phyloP scores from a whole-genome alignment of 2,329 filamentous ascomycete species.

The Fusarium torulosum region DNA sequence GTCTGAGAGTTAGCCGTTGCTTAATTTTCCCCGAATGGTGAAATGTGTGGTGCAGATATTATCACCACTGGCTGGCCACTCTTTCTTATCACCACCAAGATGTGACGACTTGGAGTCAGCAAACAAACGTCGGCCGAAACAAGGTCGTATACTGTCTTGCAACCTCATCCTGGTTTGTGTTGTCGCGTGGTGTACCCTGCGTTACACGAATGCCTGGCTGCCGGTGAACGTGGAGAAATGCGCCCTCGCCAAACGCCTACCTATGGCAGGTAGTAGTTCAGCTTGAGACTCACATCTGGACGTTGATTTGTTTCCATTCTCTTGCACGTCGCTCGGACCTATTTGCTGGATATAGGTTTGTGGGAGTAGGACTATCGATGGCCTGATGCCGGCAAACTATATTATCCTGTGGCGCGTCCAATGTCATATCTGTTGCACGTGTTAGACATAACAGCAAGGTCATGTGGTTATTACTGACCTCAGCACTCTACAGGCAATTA shows the following conservation, averaged over 20 bases:
- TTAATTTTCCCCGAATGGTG: slow-evolving; percentile 11
- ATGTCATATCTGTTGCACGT: slow-evolving; percentile 18
- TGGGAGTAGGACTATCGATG: neutral
- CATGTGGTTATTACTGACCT: slow-evolving; percentile 42
- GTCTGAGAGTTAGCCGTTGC: slow-evolving; percentile 5
- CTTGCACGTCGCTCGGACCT: slow-evolving; percentile 21
- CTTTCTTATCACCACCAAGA: slow-evolving; percentile 24
- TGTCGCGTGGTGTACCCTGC: slow-evolving; percentile 12
- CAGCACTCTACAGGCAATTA: neutral
- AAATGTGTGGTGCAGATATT: slow-evolving; percentile 11
- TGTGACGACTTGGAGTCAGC: slow-evolving; percentile 20
- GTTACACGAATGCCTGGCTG: slow-evolving; percentile 5
- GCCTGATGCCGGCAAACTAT: slow-evolving; percentile 17
- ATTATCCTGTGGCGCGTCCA: slow-evolving; percentile 17
- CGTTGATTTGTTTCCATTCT: slow-evolving; percentile 6
- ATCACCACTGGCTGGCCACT: neutral
- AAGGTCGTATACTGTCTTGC: slow-evolving; percentile 7
- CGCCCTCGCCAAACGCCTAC: neutral
- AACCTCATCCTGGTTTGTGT: slow-evolving; percentile 5
- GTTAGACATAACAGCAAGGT: slow-evolving; percentile 34
- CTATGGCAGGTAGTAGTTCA: neutral
- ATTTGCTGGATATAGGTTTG: neutral
- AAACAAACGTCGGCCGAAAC: slow-evolving; percentile 17
- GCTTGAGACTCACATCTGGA: neutral
- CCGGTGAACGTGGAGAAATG: neutral